Percentiles rank a stretch among this genome's conserved stretches.
Evolutionary conservation across 2,329 filamentous ascomycete species (phyloP).

Genomic region (Penicillium sp.): DNA sequence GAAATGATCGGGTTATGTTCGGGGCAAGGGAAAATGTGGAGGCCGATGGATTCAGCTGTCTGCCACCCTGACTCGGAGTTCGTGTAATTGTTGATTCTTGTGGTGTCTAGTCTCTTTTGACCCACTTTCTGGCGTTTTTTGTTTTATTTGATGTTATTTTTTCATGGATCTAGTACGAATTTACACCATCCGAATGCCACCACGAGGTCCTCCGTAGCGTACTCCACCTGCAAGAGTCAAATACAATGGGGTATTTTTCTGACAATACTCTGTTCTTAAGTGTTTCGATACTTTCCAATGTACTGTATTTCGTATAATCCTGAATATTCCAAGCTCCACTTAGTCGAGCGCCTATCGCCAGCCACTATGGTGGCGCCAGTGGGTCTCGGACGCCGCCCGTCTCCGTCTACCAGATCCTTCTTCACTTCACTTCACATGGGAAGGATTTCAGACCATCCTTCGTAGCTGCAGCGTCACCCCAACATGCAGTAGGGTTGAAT

Average conservation of each 20-base stretch:
- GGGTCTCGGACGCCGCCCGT: constrained; percentile 4
- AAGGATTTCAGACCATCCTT: neutral
- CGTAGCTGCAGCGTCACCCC: neutral
- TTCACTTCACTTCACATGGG: constrained; percentile 1
- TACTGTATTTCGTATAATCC: no score
- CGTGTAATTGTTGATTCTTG: neutral
- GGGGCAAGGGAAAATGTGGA: neutral
- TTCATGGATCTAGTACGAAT: neutral
- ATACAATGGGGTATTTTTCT: neutral
- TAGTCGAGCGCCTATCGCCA: constrained; percentile 3
- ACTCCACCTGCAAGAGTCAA: neutral
- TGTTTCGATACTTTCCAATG: neutral
- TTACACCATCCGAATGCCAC: neutral
- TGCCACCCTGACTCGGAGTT: neutral
- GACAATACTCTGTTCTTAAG: constrained; percentile 7
- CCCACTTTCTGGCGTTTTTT: neutral
- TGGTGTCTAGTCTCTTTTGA: neutral
- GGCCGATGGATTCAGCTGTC: neutral
- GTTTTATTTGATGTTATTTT: neutral
- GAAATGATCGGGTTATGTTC: neutral
- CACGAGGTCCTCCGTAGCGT: neutral
- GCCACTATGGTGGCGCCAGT: neutral
- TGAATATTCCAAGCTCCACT: neutral
- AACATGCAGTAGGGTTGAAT: neutral
- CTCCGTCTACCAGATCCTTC: constrained; percentile 1